These are phyloP conservation scores for Sodiomyces alkalinus DNA, from an alignment of 2,329 filamentous ascomycete species.

Conservation along the genomic window DNA sequence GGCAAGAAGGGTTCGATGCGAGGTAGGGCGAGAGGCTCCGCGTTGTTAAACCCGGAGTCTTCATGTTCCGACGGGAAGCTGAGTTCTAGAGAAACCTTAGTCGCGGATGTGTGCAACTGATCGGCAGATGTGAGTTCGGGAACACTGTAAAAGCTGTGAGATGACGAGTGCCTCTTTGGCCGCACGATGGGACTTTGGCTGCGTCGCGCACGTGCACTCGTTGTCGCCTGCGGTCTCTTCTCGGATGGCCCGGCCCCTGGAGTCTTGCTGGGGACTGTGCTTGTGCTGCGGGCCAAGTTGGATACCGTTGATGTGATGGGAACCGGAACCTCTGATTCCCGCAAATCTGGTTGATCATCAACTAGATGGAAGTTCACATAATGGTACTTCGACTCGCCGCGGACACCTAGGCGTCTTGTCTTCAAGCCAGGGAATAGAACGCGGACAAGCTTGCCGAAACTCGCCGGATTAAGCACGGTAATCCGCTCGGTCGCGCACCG, in stretches of 20 bases:
- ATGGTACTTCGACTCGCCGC: constrained; percentile 97
- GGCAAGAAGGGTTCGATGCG: constrained; percentile 72
- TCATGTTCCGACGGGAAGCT: constrained; percentile 45
- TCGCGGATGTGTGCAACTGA: constrained; percentile 38
- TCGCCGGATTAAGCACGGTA: constrained; percentile 88
- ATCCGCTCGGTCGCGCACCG: constrained; percentile 87
- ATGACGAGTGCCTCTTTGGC: constrained; percentile 14
- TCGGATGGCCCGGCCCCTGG: background rate
- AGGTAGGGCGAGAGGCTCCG: constrained; percentile 67
- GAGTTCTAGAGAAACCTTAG: constrained; percentile 43
- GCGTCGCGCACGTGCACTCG: constrained; percentile 10
- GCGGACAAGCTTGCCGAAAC: constrained; percentile 91
- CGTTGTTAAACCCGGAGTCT: constrained; percentile 37
- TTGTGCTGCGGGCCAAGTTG: constrained; percentile 32
- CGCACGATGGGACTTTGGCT: constrained; percentile 11
- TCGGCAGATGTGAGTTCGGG: constrained; percentile 40
- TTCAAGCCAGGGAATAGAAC: constrained; percentile 93
- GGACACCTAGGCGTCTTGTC: constrained; percentile 78
- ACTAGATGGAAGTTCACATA: constrained; percentile 57
- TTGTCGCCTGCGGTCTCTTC: too few species aligned
- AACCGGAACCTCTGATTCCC: constrained; percentile 28
- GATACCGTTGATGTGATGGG: constrained; percentile 34
- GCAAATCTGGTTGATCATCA: constrained; percentile 37
- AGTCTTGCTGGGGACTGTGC: constrained; percentile 19
- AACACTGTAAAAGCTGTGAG: constrained; percentile 43